Evolutionary conservation across 495 filamentous ascomycete species (phyloP).

Genomic region (Oidiodendron maius): DNA sequence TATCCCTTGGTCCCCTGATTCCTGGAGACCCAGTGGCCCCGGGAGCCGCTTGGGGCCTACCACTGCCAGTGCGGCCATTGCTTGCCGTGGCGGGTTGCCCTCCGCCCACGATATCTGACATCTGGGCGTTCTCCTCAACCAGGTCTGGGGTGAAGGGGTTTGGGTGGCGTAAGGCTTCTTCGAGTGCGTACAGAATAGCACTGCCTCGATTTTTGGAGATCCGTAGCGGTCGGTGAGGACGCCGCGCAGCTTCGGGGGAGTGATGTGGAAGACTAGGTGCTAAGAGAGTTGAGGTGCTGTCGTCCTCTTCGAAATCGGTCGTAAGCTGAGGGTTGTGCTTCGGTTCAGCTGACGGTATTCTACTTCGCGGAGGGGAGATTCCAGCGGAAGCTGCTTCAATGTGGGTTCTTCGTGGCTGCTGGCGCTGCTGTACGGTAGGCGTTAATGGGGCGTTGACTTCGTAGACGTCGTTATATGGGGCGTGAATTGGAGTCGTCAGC

Average conservation of each 20-base stretch:
- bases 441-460: conserved; percentile 22
- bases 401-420: conserved; percentile 23
- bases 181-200: conserved; percentile 85
- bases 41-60: conserved; percentile 21
- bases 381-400: conserved; percentile 23
- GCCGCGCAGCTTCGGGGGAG: conserved; percentile 8
- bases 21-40: conserved; percentile 41
- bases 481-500: conserved; percentile 19
- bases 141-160: conserved; percentile 78
- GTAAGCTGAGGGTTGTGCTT: conserved; percentile 6
- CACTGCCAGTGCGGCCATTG: conserved; percentile 31
- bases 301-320: conserved; percentile 21
- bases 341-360: conserved; percentile 11
- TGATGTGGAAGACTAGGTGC: conserved; percentile 11
- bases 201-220: conserved; percentile 25
- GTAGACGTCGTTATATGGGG: conserved; percentile 23
- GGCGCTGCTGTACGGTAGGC: conserved; percentile 19
- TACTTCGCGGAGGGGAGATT: conserved; percentile 16
- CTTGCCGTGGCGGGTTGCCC: conserved; percentile 38
- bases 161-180: conserved; percentile 82
- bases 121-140: conserved; percentile 86
- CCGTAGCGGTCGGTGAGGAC: conserved; percentile 17
- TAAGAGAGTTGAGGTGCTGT: conserved; percentile 16
- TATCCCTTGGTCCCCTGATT: conserved; percentile 58
- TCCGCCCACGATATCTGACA: conserved; percentile 71